phyloP scores from a whole-genome alignment of 1,284 basidiomycete genomes.

The Ganoderma resinaceum region DNA sequence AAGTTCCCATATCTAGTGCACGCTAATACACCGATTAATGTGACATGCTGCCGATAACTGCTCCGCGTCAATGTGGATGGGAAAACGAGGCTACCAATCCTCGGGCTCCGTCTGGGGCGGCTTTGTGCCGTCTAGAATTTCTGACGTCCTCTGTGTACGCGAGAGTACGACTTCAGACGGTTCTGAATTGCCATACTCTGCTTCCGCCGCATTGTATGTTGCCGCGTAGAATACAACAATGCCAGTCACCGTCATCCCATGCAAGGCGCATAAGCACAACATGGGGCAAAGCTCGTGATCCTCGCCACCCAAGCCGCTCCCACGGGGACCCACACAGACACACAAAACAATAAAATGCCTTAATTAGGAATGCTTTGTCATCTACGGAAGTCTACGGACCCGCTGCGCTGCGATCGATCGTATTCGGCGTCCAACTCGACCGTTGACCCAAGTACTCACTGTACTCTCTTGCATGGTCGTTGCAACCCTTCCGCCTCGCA shows the following conservation, averaged over 20 bases:
- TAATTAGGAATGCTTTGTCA: slow-evolving; percentile 1
- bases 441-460: too few species aligned
- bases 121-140: slow-evolving; percentile 3
- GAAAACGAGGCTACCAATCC: slow-evolving; percentile 14
- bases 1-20: neutral
- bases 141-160: slow-evolving; percentile 1
- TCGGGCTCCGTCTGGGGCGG: neutral
- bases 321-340: slow-evolving; percentile 28
- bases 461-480: neutral
- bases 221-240: slow-evolving; percentile 9
- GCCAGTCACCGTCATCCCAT: neutral
- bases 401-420: too few species aligned
- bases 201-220: neutral
- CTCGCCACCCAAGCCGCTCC: slow-evolving; percentile 6
- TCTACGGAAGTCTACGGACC: neutral
- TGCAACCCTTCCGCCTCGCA: neutral
- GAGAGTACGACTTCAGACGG: neutral
- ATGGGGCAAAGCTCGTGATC: slow-evolving; percentile 16
- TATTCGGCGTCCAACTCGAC: too few species aligned
- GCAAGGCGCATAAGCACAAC: slow-evolving; percentile 2
- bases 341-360: slow-evolving; percentile 13
- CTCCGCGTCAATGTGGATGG: slow-evolving; percentile 7
- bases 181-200: slow-evolving; percentile 4
- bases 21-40: too few species aligned
- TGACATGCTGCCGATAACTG: neutral